phyloP scores from a whole-genome alignment of 305 asterid genomes.

The Ajuga reptans region DNA sequence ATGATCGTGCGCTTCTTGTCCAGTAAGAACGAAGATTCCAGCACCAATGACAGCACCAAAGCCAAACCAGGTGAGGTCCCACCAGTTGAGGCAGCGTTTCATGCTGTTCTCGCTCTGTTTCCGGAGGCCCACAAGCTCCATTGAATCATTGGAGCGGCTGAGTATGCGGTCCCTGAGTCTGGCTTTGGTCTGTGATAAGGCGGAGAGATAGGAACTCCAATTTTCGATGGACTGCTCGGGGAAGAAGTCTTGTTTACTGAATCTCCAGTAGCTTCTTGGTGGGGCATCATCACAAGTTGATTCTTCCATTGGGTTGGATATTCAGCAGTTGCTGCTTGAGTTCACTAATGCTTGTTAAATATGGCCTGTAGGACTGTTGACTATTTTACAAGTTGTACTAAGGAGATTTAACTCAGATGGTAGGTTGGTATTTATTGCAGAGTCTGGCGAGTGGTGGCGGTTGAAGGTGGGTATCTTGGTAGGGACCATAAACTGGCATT shows the following conservation, averaged over 20 bases:
- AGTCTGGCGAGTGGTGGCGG: no score
- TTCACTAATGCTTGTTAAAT: neutral
- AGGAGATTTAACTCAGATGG: neutral
- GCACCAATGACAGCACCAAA: conserved; percentile 67
- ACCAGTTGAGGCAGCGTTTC: conserved; percentile 70
- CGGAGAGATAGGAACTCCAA: conserved; percentile 43
- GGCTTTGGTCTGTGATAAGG: conserved; percentile 36
- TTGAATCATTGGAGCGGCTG: conserved; percentile 43
- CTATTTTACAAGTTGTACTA: neutral
- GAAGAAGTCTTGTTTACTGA: conserved; percentile 58
- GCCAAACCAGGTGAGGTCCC: conserved; percentile 82
- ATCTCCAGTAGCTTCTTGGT: conserved; percentile 69
- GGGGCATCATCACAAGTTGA: conserved; percentile 24
- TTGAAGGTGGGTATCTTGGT: no score
- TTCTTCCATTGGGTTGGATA: conserved; percentile 25
- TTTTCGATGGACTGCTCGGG: conserved; percentile 51
- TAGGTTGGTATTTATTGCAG: neutral
- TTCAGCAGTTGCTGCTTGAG: neutral
- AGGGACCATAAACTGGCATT: no score
- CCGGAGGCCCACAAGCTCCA: conserved; percentile 46
- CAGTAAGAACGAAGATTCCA: conserved; percentile 61
- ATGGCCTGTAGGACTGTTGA: no score
- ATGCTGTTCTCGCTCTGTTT: conserved; percentile 58
- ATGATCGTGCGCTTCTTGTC: conserved; percentile 57
- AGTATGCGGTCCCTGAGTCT: conserved; percentile 51